Evolutionary conservation across 202 grass and related monocot genomes (phyloP).

Genomic region (Setaria italica): DNA sequence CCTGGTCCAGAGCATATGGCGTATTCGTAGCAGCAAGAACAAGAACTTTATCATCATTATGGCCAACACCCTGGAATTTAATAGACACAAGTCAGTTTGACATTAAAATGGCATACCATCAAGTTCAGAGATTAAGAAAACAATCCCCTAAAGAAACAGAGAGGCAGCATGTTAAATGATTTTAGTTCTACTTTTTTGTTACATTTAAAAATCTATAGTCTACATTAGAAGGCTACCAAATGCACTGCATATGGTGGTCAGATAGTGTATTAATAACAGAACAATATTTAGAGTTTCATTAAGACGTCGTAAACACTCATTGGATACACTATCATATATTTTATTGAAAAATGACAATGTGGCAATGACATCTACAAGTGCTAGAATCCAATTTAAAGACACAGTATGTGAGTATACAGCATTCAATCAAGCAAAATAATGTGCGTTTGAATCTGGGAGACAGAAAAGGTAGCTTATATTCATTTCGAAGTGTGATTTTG

Average conservation of each 20-base stretch:
- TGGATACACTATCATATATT: neutral
- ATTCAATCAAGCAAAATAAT: neutral
- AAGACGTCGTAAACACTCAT: neutral
- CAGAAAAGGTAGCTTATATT: neutral
- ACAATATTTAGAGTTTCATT: neutral
- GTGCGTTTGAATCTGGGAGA: neutral
- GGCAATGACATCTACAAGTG: neutral
- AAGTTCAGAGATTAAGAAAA: neutral
- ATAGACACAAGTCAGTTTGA: neutral
- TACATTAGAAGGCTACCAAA: conserved; percentile 15
- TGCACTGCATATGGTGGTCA: neutral
- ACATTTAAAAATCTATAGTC: neutral
- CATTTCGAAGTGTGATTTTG: conserved; percentile 14
- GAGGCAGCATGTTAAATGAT: neutral
- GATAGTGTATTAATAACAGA: neutral
- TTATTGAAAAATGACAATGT: neutral
- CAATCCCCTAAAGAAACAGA: neutral
- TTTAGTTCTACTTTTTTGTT: neutral
- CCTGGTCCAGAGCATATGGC: conserved; percentile 93
- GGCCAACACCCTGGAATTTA: conserved; percentile 81
- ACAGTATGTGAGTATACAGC: neutral
- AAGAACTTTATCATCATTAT: conserved; percentile 98
- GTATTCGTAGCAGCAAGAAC: conserved; percentile 98
- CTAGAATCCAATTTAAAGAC: neutral
- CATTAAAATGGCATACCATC: conserved; percentile 10